phyloP scores from a whole-genome alignment of 208 protist species.

The Leishmania amazonensis region DNA sequence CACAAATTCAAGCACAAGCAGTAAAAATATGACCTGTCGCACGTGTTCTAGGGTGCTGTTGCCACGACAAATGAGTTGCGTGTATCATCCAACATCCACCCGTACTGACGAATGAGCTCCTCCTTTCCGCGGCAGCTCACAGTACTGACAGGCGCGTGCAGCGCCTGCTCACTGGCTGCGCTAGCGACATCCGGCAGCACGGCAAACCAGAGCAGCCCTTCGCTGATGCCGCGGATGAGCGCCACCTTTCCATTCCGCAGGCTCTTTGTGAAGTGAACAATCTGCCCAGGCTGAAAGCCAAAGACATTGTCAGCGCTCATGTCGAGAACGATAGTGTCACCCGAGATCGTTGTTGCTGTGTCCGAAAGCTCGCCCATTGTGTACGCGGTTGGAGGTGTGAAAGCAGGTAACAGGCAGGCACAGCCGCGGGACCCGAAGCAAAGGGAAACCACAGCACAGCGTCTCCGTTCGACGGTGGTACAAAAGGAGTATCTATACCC shows the following conservation, averaged over 20 bases:
- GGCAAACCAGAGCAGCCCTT: conserved; percentile 84
- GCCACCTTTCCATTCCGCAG: conserved; percentile 85
- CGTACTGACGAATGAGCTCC: conserved; percentile 90
- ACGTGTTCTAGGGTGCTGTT: background rate
- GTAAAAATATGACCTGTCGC: background rate
- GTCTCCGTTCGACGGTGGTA: background rate
- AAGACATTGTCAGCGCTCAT: conserved; percentile 36
- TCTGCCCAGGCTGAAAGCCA: conserved; percentile 74
- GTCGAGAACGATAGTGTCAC: conserved; percentile 53
- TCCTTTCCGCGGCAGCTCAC: conserved; percentile 82
- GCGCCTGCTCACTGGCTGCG: conserved; percentile 48
- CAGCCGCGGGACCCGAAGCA: background rate
- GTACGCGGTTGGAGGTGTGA: background rate
- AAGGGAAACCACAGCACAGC: background rate
- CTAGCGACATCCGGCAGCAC: conserved; percentile 58
- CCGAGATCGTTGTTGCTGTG: conserved; percentile 60
- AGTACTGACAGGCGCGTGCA: conserved; percentile 71
- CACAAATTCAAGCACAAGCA: background rate
- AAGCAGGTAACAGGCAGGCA: background rate
- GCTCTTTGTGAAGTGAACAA: conserved; percentile 90
- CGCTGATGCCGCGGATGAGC: conserved; percentile 69
- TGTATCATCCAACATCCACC: conserved; percentile 76
- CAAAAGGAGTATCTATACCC: background rate
- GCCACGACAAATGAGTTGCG: conserved; percentile 31
- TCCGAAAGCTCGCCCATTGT: conserved; percentile 20